Evolutionary conservation across 441 rosid species (phyloP).

Genomic region (Viola pubescens): DNA sequence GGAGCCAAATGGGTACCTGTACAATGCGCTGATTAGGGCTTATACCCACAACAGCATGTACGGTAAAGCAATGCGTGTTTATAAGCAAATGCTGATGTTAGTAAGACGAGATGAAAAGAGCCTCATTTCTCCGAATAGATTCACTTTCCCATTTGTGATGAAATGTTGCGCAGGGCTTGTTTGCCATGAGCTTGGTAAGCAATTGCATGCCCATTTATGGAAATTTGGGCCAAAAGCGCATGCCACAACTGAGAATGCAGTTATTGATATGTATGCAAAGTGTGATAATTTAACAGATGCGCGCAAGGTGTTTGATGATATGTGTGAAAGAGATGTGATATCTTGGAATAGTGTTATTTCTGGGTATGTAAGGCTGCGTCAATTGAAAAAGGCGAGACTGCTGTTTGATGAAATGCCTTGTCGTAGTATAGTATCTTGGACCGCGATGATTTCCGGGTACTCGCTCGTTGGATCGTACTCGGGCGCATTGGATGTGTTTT

Average conservation of each 20-base stretch:
- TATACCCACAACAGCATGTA: too few species aligned
- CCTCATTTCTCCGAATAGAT: slow-evolving; percentile 34
- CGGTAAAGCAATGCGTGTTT: too few species aligned
- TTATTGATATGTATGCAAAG: slow-evolving; percentile 42
- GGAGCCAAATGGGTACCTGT: slow-evolving; percentile 39
- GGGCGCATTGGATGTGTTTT: slow-evolving; percentile 40
- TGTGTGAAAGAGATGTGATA: slow-evolving; percentile 42
- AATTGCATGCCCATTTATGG: slow-evolving; percentile 41
- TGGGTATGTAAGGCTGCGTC: slow-evolving; percentile 40
- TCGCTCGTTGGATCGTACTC: slow-evolving; percentile 26
- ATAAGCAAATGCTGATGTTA: too few species aligned
- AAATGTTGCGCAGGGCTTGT: slow-evolving; percentile 42
- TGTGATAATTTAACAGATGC: slow-evolving; percentile 32
- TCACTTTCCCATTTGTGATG: slow-evolving; percentile 51
- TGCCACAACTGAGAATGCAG: slow-evolving; percentile 36
- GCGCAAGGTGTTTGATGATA: slow-evolving; percentile 39
- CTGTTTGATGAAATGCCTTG: slow-evolving; percentile 33
- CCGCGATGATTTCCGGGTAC: slow-evolving; percentile 48
- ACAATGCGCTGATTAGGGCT: slow-evolving; percentile 44
- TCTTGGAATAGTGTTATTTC: slow-evolving; percentile 49
- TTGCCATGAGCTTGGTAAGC: slow-evolving; percentile 27
- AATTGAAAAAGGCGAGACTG: slow-evolving; percentile 39
- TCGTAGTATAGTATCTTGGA: slow-evolving; percentile 50
- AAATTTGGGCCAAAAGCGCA: slow-evolving; percentile 36
- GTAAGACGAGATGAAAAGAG: too few species aligned